Base-by-base conservation (phyloP, 768 basidiomycete species). In the Hygrophorus pudorinus region DNA sequence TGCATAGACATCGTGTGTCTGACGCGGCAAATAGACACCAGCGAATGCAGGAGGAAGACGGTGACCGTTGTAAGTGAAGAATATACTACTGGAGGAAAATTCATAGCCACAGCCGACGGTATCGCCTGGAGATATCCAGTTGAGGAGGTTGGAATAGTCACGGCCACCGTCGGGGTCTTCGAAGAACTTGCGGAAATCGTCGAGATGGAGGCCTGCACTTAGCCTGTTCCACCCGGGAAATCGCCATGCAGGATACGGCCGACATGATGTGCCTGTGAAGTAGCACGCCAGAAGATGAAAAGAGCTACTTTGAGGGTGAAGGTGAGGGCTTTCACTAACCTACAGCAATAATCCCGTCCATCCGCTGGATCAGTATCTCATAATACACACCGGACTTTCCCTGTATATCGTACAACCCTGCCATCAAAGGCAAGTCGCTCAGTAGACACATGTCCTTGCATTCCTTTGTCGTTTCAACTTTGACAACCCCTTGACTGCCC, bases 141-240 rank as follows among this genome's bases (percentile, higher is more conserved):
- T 54, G 18, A 63, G 57, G 34, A 30, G 47, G 11, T 58, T 55
- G 32, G 58, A 60, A 57, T 75, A 83, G 51, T 79, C 75, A 1
- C 76, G 71, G 9, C 81, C 81, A 13, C 81, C 81, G 37, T 75
- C 65, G 1, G 77, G 62, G 53, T 81, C 78, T 52, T 82, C 80
- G 47, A 77, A 83, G 66, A 83, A 84, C 58, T 82, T 84, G 55
- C 78, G 71, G 54, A 79, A 63, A 59, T 84, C 81, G 54, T 84
- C 82, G 28, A 84, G 68, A 51, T 84, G 81, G 20, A 81, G 62
- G 1, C 71, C 81, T 1, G 75, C 75, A 43, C 80, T 81, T 33
- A 73, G 63, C 38, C 81, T 63, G 53, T 85, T 78, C 82, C 82
- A 84, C 2, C 81, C 81, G 32, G 82, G 82, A 34, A 81, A 65